Evolutionary conservation across 495 filamentous ascomycete genomes (phyloP).

Genomic region (Echria macrotheca): DNA sequence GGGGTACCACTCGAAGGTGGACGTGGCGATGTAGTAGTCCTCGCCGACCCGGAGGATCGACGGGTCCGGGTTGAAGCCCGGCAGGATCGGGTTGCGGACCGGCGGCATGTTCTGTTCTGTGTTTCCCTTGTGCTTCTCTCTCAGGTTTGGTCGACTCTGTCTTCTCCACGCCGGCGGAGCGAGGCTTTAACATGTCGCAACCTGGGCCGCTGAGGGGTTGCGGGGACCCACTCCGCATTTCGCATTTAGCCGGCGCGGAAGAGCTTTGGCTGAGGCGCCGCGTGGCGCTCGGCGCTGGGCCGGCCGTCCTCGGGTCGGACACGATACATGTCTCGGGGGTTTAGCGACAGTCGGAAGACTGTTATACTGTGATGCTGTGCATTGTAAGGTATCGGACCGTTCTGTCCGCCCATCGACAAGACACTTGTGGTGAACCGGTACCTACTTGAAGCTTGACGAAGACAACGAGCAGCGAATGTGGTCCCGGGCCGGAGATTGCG

Average conservation of each 20-base stretch:
- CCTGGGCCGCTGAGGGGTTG: constrained; percentile 1
- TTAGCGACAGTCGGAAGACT: no score
- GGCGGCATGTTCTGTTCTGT: constrained; percentile 32
- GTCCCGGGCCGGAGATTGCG: no score
- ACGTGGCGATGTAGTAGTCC: constrained; percentile 60
- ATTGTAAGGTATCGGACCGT: no score
- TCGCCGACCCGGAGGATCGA: constrained; percentile 51
- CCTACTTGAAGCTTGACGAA: no score
- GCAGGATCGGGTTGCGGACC: constrained; percentile 54
- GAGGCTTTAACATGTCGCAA: not conserved
- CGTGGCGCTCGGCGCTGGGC: not conserved
- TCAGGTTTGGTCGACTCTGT: not conserved
- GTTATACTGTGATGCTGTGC: no score
- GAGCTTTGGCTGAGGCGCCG: not conserved
- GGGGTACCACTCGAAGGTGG: constrained; percentile 59
- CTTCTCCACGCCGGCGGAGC: not conserved
- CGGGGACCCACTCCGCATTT: constrained; percentile 23
- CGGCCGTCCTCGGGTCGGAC: not conserved
- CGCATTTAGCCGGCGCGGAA: constrained; percentile 27
- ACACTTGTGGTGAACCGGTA: no score
- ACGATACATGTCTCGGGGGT: no score
- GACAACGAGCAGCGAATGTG: no score
- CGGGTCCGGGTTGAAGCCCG: constrained; percentile 60
- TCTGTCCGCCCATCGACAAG: no score
- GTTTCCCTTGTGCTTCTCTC: not conserved